Conservation (phyloP, 2,329 filamentous ascomycete species). For the Sarocladium brachiariae region DNA sequence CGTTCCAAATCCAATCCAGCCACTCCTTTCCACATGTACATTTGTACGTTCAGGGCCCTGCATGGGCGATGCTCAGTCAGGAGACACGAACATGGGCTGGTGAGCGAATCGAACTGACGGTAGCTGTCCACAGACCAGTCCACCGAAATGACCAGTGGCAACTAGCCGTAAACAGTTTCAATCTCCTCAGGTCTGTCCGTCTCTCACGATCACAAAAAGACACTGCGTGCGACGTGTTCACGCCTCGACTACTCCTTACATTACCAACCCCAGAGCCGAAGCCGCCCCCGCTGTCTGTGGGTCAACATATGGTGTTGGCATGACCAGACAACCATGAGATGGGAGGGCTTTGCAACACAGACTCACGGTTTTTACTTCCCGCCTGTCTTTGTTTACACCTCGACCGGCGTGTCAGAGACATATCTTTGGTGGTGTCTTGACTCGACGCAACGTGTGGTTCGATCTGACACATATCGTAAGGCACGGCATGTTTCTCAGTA, state of each 20-base stretch:
- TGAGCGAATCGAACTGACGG: too few relatives aligned
- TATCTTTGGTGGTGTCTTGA: background rate
- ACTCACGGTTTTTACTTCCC: background rate
- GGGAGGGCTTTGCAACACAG: background rate
- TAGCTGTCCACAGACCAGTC: too few relatives aligned
- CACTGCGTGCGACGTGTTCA: too few relatives aligned
- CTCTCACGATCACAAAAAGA: too few relatives aligned
- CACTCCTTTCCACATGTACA: background rate
- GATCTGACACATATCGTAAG: constrained; percentile 8
- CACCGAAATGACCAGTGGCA: too few relatives aligned
- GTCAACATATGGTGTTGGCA: background rate
- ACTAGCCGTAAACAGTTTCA: too few relatives aligned
- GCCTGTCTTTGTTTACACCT: background rate
- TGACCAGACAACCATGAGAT: background rate
- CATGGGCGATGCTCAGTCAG: background rate
- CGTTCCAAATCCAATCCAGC: background rate
- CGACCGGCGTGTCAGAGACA: background rate
- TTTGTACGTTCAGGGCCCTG: too few relatives aligned
- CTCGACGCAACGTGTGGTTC: constrained; percentile 6
- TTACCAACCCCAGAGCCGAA: too few relatives aligned
- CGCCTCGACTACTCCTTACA: too few relatives aligned
- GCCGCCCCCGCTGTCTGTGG: background rate
- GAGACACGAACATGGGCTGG: too few relatives aligned
- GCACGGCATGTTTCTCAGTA: background rate
- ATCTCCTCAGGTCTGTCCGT: too few relatives aligned